Conservation (phyloP, 2,329 filamentous ascomycete species). For the Pseudocercospora fuligena region DNA sequence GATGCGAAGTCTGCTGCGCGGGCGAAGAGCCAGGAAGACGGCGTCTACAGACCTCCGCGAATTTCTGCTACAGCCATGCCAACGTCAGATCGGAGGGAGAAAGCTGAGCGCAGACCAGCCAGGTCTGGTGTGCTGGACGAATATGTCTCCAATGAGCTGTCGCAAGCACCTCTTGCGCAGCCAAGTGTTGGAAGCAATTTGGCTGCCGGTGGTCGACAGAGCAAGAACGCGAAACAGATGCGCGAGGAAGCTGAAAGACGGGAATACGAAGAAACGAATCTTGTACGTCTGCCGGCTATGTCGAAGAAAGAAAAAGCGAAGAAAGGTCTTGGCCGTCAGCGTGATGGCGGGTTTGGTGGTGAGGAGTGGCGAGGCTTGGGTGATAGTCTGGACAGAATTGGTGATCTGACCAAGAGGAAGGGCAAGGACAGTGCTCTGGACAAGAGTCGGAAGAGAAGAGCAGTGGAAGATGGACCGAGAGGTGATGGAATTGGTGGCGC, state of each 20-base stretch:
- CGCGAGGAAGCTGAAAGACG: constrained; percentile 77
- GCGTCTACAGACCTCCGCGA: constrained; percentile 85
- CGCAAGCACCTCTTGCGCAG: constrained; percentile 77
- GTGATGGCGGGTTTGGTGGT: constrained; percentile 73
- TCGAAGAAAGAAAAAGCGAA: constrained; percentile 82
- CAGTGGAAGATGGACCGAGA: constrained; percentile 72
- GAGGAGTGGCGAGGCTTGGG: constrained; percentile 91
- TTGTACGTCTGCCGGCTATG: constrained; percentile 81
- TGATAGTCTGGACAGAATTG: constrained; percentile 84
- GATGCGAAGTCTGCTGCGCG: constrained; percentile 37
- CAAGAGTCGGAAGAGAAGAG: constrained; percentile 83
- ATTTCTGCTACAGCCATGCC: constrained; percentile 83
- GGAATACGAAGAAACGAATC: constrained; percentile 91
- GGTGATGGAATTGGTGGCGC: constrained; percentile 72
- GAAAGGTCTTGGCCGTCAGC: constrained; percentile 54
- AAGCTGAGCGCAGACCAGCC: constrained; percentile 65
- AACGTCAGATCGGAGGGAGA: constrained; percentile 58
- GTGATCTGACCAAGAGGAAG: constrained; percentile 76
- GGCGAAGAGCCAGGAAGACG: constrained; percentile 54
- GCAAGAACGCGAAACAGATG: constrained; percentile 77
- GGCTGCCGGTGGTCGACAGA: constrained; percentile 71
- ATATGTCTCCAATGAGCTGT: constrained; percentile 85
- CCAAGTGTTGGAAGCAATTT: constrained; percentile 94
- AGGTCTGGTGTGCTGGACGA: constrained; percentile 90
- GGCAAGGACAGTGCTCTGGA: constrained; percentile 68